Percentiles rank a stretch among this genome's conserved stretches.
Evolutionary conservation across 1,284 basidiomycete genomes (phyloP).

Genomic region (Coriolopsis trogii): DNA sequence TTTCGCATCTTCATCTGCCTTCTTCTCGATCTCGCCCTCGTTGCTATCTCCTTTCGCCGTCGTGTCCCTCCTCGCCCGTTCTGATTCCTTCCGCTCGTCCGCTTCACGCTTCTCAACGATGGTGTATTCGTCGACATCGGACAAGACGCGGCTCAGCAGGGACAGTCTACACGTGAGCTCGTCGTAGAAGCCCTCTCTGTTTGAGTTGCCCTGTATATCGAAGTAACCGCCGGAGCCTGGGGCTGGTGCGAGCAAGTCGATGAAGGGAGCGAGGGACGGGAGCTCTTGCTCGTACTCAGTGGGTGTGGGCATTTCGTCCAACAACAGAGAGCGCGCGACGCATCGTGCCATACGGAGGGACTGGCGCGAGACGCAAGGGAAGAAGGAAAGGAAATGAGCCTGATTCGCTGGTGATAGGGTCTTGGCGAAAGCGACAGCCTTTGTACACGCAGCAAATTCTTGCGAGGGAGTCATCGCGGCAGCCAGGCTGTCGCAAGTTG

Average conservation of each 20-base stretch:
- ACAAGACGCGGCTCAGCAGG: conserved; percentile 58
- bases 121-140: conserved; percentile 60
- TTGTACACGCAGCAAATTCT: conserved; percentile 51
- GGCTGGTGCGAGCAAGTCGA: conserved; percentile 40
- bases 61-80: too few relatives aligned
- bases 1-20: conserved; percentile 15
- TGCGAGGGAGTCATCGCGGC: conserved; percentile 29
- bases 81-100: conserved; percentile 1
- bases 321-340: conserved; percentile 46
- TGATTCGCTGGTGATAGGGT: conserved; percentile 41
- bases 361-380: conserved; percentile 54
- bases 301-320: conserved; percentile 11
- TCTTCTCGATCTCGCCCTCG: conserved; percentile 7
- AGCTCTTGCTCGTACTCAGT: conserved; percentile 18
- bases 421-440: conserved; percentile 42
- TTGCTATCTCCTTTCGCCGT: too few relatives aligned
- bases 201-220: conserved; percentile 41
- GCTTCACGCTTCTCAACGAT: conserved; percentile 42
- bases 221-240: conserved; percentile 38
- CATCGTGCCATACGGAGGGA: conserved; percentile 57
- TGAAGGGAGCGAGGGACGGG: conserved; percentile 26
- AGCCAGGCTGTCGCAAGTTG: conserved; percentile 6
- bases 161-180: conserved; percentile 54
- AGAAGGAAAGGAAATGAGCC: conserved; percentile 49
- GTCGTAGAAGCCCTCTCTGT: conserved; percentile 62